Base-by-base conservation (phyloP, 768 basidiomycete species). In the Coprinopsis cinerea region DNA sequence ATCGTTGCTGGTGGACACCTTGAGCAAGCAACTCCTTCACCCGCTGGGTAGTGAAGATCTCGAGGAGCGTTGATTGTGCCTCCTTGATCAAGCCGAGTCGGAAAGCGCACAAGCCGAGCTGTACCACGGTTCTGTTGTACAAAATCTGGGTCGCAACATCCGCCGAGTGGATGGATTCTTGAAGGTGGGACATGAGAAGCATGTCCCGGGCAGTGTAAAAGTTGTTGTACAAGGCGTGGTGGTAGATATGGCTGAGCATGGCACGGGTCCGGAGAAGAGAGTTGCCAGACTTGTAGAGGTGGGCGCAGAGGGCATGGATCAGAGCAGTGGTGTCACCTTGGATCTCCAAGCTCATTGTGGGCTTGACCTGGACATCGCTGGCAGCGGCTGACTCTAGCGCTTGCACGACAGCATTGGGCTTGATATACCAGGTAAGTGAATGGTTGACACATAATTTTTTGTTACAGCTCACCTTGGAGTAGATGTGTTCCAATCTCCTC, bases 11-110 rank as follows among this genome's bases (percentile, higher is more conserved):
- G 64, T 97, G 95, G 2, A 95, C 87, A 25, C 94, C 93, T 64
- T 99, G 96, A 0, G 95, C 96, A 3, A 99, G 79, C 13, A 99
- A 77, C 66, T 99, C 96, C 71, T 96, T 97, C 50, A 98, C 93
- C 27, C 94, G 84, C 62, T 95, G 93, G 0, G 95, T 95, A 11
- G 92, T 83, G 61, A 96, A 97, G 59, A 98, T 96, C 57, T 99
- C 96, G 61, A 88, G 89, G 5, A 98, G 76, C 35, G 87, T 97
- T 18, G 84, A 76, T 60, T 98, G 96, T 1, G 92, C 81, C 68
- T 99, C 96, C 62, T 87, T 85, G 66, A 98, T 95, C 57, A 94
- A 75, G 13, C 96, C 96, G 52, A 82, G 85, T 30, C 96, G 83
- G 82, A 98, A 99, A 1, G 96, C 96, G 57, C 92, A 94, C 4